Conservation (phyloP, 2,329 filamentous ascomycete species). For the Stagonosporopsis tanaceti region DNA sequence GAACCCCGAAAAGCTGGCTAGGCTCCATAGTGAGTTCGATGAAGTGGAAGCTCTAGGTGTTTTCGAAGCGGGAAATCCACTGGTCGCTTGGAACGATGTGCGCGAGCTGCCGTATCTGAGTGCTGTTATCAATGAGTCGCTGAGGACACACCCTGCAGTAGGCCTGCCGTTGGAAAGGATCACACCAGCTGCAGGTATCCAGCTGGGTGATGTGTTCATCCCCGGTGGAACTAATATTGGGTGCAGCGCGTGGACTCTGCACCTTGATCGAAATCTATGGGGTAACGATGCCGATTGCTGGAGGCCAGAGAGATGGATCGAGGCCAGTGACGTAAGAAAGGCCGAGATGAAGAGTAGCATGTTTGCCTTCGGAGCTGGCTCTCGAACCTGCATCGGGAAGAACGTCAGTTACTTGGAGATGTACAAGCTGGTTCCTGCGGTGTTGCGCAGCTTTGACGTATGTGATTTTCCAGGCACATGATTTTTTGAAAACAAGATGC, state of each 20-base stretch:
- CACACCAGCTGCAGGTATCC: slow-evolving; percentile 46
- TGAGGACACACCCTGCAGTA: slow-evolving; percentile 54
- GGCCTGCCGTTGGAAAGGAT: slow-evolving; percentile 52
- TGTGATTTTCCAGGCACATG: too few species aligned
- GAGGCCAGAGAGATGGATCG: slow-evolving; percentile 29
- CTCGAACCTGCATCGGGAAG: slow-evolving; percentile 24
- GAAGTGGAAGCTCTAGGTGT: slow-evolving; percentile 20
- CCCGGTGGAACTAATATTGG: slow-evolving; percentile 25
- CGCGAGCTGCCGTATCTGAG: slow-evolving; percentile 48
- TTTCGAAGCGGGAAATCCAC: neutral
- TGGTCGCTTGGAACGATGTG: slow-evolving; percentile 15
- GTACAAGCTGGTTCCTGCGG: slow-evolving; percentile 24
- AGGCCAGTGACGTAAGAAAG: slow-evolving; percentile 13
- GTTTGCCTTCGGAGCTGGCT: slow-evolving; percentile 24
- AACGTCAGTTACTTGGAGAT: slow-evolving; percentile 31
- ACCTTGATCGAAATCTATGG: slow-evolving; percentile 19
- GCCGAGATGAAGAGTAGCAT: slow-evolving; percentile 44
- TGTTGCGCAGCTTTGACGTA: slow-evolving; percentile 25
- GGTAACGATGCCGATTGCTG: slow-evolving; percentile 18
- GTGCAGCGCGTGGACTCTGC: slow-evolving; percentile 25
- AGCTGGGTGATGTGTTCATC: slow-evolving; percentile 6
- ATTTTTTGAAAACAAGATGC: too few species aligned
- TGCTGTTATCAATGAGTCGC: slow-evolving; percentile 55
- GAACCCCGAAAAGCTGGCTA: slow-evolving; percentile 28
- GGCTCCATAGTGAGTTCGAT: slow-evolving; percentile 27